phyloP scores from a whole-genome alignment of 805 yeast species.

The Hagleromyces aurorensis region DNA sequence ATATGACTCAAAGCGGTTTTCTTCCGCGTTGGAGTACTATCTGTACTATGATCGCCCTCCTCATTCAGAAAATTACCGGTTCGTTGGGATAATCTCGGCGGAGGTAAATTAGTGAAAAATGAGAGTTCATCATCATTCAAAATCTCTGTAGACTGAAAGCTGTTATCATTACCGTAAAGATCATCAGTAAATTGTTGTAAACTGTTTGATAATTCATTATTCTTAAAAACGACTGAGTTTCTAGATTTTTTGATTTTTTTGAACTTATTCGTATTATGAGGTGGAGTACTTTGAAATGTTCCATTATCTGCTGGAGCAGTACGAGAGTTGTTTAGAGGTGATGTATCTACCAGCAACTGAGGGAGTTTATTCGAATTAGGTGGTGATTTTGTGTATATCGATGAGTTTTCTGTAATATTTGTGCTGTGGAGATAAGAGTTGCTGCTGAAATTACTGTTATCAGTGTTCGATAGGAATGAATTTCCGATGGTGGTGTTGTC shows the following conservation, averaged over 20 bases:
- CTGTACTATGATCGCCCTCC: conserved; percentile 6
- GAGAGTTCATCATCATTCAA: conserved; percentile 6
- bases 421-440: no score
- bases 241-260: conserved; percentile 25
- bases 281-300: no score
- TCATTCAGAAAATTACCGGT: no score
- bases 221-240: conserved; percentile 24
- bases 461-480: conserved; percentile 12
- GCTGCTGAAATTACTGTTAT: conserved; percentile 9
- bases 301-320: conserved; percentile 2
- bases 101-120: conserved; percentile 11
- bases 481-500: conserved; percentile 8
- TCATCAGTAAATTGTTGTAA: conserved; percentile 32
- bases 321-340: conserved; percentile 13
- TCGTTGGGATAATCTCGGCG: conserved; percentile 4
- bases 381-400: conserved; percentile 15
- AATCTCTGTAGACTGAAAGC: conserved; percentile 2
- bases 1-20: conserved; percentile 12
- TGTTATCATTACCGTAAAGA: conserved; percentile 25
- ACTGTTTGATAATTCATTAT: conserved; percentile 26
- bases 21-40: conserved; percentile 20
- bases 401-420: conserved; percentile 15
- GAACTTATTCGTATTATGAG: conserved; percentile 12
- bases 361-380: conserved; percentile 11
- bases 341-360: conserved; percentile 13